Base-by-base conservation (phyloP, 495 filamentous ascomycete species). In the Bacidia gigantensis region DNA sequence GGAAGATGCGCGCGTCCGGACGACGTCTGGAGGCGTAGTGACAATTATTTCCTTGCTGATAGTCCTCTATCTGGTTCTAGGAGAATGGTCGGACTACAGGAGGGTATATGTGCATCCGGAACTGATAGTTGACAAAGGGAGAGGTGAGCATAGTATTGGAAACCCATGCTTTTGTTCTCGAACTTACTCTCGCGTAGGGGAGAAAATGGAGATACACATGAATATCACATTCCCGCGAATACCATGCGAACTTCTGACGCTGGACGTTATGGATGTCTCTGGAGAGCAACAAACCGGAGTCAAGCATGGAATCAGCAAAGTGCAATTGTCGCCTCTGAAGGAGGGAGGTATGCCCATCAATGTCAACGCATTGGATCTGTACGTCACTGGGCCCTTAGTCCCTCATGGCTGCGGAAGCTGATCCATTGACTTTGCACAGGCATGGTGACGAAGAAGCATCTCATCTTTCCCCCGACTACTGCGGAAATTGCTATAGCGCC, bases 261-360 rank as follows among this genome's bases (percentile, higher is more conserved):
- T 98, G 57, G 92, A 98, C 64, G 90, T 98, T 35, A 97, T 98
- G 92, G 92, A 98, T 67, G 89, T 98, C 11, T 93, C 86, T 12
- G 92, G 92, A 40, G 92, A 98, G 65, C 84, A 95, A 63, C 92
- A 98, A 63, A 81, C 83, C 46, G 93, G 92, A 40, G 85, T 98
- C 50, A 79, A 83, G 61, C 90, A 97, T 63, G 92, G 92, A 23
- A 79, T 98, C 55, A 83, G 76, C 63, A 95, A 95, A 65, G 84
- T 94, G 41, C 81, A 92, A 55, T 72, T 98, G 35, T 70, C 78
- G 38, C 72, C 87, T 1, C 68, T 67, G 49, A 71, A 72, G 5
- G 84, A 95, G 61, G 93, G 90, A 23, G 82, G 87, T 35, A 69
- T 72, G n/a, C 83, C 82, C 40, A 82, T 96, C 51, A 84, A 90